Base-by-base conservation (phyloP, 176 grass and related monocot genomes). In the Puya raimondii region DNA sequence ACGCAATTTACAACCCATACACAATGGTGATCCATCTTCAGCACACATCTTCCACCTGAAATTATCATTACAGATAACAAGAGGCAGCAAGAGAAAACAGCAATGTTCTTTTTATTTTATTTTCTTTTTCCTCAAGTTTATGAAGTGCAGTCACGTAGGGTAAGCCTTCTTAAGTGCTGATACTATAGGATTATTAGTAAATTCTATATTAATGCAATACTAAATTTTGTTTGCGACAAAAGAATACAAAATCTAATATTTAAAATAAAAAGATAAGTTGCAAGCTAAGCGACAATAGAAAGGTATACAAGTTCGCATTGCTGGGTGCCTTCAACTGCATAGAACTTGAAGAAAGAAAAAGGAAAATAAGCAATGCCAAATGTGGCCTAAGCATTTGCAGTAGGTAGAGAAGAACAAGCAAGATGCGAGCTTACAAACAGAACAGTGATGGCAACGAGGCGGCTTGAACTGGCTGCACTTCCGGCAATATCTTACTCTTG, bases 1-100 rank as follows among this genome's bases (percentile, higher is more conserved):
- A 96, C 92, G 82, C 92, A 96, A 69, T 91, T 96, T 70, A 96
- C 88, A 51, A 96, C 92, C 92, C 92, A 96, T 20, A 96, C 92
- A 78, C 92, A 96, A 75, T 96, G 92, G 78, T 96, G 92, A 76
- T 96, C 92, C 92, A 96, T 96, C 82, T 96, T 96, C 49, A 96
- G 78, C 23, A 96, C 64, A 48, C 92, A 96, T 72, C 83, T 80
- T 69, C 90, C 90, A 94, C 90, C 90, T 94, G 77, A 86, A 89
- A 93, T 72, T 63, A 74, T 57, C 21, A 70, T 17, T 73, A 48
- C 1, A 20, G 15, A 53, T 75, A 23, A 27, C 11, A 51, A 64
- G 10, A 49, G 50, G 64, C 29, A 27, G 47, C 15, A 48, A n/a
- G 14, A 67, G 13, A 47, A 42, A 67, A 5, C 14, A 47, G 33